These are phyloP conservation scores for Alternaria triticina DNA, from an alignment of 2,329 filamentous ascomycete species.

Conservation along the genomic window DNA sequence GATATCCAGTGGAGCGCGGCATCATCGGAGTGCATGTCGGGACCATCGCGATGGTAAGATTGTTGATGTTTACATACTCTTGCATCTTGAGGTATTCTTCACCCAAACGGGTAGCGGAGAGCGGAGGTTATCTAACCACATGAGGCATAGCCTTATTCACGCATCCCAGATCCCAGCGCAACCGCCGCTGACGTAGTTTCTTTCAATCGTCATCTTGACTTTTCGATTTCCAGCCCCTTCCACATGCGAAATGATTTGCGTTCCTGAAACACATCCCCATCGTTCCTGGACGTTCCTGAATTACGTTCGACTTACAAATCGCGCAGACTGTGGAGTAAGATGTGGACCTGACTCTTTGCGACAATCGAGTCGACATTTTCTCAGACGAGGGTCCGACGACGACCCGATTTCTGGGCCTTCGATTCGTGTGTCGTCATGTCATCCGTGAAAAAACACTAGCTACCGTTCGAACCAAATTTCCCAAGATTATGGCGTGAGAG, in stretches of 20 bases:
- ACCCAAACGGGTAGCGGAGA: not conserved
- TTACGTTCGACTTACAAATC: not conserved
- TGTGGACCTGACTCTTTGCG: not conserved
- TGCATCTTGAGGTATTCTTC: not conserved
- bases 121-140: not conserved
- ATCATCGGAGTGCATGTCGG: not conserved
- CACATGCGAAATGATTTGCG: not conserved
- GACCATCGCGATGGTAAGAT: not conserved
- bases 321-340: not conserved
- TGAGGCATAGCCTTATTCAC: not conserved
- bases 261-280: constrained; percentile 3
- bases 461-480: not conserved
- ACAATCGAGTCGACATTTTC: not conserved
- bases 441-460: not conserved
- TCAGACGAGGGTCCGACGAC: not conserved
- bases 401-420: not conserved
- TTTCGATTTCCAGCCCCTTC: constrained; percentile 1
- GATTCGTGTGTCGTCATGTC: not conserved
- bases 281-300: not conserved
- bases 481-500: constrained; percentile 1
- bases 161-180: constrained; percentile 3
- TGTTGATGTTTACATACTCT: constrained; percentile 1
- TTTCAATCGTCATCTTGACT: constrained; percentile 5
- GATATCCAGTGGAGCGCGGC: not conserved
- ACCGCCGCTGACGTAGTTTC: constrained; percentile 9